Percentiles rank a stretch among this genome's conserved stretches.
Conservation (phyloP, 805 yeast genomes). For the Ogataea pini region DNA sequence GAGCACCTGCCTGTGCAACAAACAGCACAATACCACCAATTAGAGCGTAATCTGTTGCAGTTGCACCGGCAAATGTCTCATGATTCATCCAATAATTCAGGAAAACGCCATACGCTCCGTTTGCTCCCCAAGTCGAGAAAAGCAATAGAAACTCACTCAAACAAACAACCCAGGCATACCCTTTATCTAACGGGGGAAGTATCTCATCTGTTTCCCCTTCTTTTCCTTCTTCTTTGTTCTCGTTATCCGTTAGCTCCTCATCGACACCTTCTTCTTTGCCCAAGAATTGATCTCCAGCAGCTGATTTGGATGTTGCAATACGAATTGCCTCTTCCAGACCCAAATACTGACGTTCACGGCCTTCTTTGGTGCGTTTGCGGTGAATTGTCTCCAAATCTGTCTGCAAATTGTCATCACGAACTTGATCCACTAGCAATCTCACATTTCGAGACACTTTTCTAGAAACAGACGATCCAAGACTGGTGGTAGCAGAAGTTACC, state of each 20-base stretch:
- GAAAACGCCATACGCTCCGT: slow-evolving; percentile 61
- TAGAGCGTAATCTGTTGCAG: slow-evolving; percentile 56
- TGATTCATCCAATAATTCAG: slow-evolving; percentile 52
- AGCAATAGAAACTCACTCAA: slow-evolving; percentile 46
- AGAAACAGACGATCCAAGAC: slow-evolving; percentile 17
- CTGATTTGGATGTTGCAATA: slow-evolving; percentile 23
- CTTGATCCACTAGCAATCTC: slow-evolving; percentile 20
- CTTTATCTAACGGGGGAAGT: slow-evolving; percentile 47
- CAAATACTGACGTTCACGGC: slow-evolving; percentile 23
- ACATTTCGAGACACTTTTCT: slow-evolving; percentile 19
- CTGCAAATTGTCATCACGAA: slow-evolving; percentile 26
- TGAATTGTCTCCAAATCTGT: slow-evolving; percentile 16
- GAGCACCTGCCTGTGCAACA: slow-evolving; percentile 29
- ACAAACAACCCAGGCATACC: slow-evolving; percentile 59
- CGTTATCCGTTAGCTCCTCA: slow-evolving; percentile 7
- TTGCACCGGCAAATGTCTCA: slow-evolving; percentile 51
- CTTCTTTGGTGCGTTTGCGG: slow-evolving; percentile 16
- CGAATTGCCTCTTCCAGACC: slow-evolving; percentile 30
- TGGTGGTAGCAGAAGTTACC: slow-evolving; percentile 6
- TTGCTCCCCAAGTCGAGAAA: slow-evolving; percentile 69
- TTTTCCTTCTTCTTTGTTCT: slow-evolving; percentile 8
- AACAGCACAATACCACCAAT: slow-evolving; percentile 50
- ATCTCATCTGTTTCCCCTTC: slow-evolving; percentile 11
- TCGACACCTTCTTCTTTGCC: not conserved
- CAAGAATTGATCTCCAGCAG: slow-evolving; percentile 2